A percentile compares a stretch with the other conserved stretches of the same genome.
phyloP scores from a whole-genome alignment of 805 yeast species.

The Groenewaldozyma tartarivorans region DNA sequence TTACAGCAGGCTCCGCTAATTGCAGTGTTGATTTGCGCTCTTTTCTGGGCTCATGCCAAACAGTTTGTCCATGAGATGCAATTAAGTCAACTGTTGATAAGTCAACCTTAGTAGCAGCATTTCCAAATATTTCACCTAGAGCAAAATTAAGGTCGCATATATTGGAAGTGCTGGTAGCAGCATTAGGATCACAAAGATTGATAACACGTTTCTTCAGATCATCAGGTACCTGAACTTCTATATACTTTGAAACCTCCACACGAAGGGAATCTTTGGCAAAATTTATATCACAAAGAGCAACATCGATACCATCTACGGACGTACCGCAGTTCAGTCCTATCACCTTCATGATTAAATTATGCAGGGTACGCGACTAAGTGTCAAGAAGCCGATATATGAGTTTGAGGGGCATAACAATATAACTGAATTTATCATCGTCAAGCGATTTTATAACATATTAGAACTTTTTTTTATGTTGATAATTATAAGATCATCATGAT shows the following conservation, averaged over 20 bases:
- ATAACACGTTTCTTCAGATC: conserved; percentile 11
- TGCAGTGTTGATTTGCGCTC: conserved; percentile 18
- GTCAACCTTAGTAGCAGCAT: conserved; percentile 8
- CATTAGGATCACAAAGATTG: conserved; percentile 10
- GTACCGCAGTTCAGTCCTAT: conserved; percentile 17
- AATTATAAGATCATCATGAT: no score
- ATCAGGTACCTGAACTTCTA: conserved; percentile 10
- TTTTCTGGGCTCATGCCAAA: conserved; percentile 19
- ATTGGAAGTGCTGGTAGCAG: conserved; percentile 10
- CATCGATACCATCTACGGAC: conserved; percentile 12
- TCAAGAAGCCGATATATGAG: no score
- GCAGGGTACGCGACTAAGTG: no score
- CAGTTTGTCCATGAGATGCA: conserved; percentile 24
- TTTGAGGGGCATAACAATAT: no score
- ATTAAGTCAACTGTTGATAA: conserved; percentile 17
- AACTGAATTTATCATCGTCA: no score
- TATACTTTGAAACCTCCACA: conserved; percentile 9
- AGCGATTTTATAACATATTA: no score
- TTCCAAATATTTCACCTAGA: conserved; percentile 13
- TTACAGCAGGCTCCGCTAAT: conserved; percentile 20
- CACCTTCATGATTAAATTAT: conserved; percentile 11
- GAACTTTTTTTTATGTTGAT: no score
- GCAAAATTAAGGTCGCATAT: conserved; percentile 13
- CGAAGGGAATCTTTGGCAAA: conserved; percentile 7
- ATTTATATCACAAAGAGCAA: conserved; percentile 12